A percentile compares a stretch with the other conserved stretches of the same genome.
These are phyloP conservation scores for Selenicereus undatus DNA, from an alignment of 148 eudicot genomes.

Conservation along the genomic window DNA sequence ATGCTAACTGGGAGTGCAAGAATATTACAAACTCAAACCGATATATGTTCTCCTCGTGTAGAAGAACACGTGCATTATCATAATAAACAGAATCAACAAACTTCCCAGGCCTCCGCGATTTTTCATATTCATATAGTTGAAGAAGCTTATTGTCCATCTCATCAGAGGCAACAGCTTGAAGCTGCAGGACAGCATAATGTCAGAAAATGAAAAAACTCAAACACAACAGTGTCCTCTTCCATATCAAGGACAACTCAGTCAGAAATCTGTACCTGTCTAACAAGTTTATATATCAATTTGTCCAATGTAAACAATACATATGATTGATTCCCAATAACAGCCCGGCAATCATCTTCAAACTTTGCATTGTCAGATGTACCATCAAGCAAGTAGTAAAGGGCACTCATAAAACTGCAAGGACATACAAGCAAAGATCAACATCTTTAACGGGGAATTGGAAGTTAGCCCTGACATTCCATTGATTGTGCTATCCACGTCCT, in stretches of 20 bases:
- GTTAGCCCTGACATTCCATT: neutral
- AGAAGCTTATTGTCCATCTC: constrained; percentile 83
- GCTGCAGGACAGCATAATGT: constrained; percentile 41
- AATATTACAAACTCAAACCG: constrained; percentile 77
- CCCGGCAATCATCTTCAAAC: constrained; percentile 93
- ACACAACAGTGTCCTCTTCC: neutral
- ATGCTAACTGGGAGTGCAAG: neutral
- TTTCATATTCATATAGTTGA: constrained; percentile 83
- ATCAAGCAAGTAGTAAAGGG: constrained; percentile 84
- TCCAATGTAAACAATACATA: constrained; percentile 91
- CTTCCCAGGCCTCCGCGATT: constrained; percentile 62
- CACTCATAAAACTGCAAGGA: constrained; percentile 63
- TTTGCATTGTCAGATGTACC: constrained; percentile 89
- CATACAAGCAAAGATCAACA: constrained; percentile 10
- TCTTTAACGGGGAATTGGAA: neutral
- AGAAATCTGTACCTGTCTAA: constrained; percentile 67
- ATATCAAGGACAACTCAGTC: neutral
- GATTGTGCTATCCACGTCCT: neutral
- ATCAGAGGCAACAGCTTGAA: constrained; percentile 81
- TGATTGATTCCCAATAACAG: constrained; percentile 85
- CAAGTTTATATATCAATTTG: constrained; percentile 88
- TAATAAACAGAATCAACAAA: constrained; percentile 76
- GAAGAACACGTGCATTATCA: constrained; percentile 81
- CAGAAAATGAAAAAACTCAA: constrained; percentile 8
- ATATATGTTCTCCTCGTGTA: constrained; percentile 89